Base-by-base conservation (phyloP, 169 alveolate species). In the Blepharisma undulans region DNA sequence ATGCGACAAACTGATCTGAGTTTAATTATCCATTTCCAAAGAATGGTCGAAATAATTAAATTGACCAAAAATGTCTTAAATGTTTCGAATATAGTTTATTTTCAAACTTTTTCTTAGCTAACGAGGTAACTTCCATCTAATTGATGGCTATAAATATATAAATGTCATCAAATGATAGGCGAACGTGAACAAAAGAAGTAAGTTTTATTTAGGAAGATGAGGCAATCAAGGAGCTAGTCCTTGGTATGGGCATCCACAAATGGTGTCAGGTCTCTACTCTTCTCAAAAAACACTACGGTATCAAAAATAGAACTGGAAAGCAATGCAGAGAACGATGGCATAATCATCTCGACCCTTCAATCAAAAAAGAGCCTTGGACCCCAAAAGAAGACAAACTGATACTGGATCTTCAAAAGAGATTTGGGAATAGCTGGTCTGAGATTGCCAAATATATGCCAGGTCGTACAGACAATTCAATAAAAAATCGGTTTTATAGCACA, bases 321-420 rank as follows among this genome's bases (percentile, higher is more conserved):
- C 95, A 97, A 90, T 96, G 99, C 90, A 91, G 99, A 78, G 99
- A 97, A 91, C 92, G 98, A 92, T 97, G 99, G 99, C 93, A 90
- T 76, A 97, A 96, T 84, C 96, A 96, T 90, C 93, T 97, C 33
- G 94, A 95, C 91, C 97, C 98, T 16, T 93, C 95, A 30, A 93
- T 97, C 34, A 94, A 94, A 48, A 94, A 95, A 60, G 92, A 93
- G 30, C 95, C 96, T 18, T 97, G 98, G 96, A 91, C 93, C 84
- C 84, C 79, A 32, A 95, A 92, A 89, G 97, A 95, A 89, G 97
- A 95, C 90, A 91, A 90, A 76, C 74, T 93, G 29, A 93, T 95
- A 59, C 95, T 96, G 77, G 96, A 92, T 72, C 86, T 93, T n/a
- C 97, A 97, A 60, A 77, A 92, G 25, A 92, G 93, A 21, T 82